Evolutionary conservation across 2,329 filamentous ascomycete species (phyloP).

Genomic region (Aspergillus uvarum): DNA sequence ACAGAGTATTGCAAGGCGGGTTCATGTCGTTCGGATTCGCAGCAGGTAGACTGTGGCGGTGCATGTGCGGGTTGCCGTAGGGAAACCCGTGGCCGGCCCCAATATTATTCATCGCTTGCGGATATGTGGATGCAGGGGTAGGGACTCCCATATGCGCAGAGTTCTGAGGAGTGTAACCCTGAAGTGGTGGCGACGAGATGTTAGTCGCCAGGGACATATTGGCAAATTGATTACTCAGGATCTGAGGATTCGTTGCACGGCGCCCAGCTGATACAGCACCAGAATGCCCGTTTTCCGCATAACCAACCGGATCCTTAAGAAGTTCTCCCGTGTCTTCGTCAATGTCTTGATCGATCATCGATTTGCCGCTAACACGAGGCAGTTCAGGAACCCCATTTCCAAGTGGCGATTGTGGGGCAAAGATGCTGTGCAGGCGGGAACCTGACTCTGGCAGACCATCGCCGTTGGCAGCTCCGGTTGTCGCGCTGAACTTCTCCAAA

Average conservation of each 20-base stretch:
- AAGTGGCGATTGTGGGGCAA: slow-evolving; percentile 62
- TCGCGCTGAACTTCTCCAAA: slow-evolving; percentile 57
- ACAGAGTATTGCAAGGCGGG: slow-evolving; percentile 94
- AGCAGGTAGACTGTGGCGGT: slow-evolving; percentile 72
- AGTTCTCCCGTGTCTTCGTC: slow-evolving; percentile 64
- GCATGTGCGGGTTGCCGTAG: slow-evolving; percentile 57
- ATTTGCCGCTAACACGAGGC: slow-evolving; percentile 57
- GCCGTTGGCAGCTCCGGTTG: slow-evolving; percentile 48
- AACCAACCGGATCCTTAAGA: slow-evolving; percentile 63
- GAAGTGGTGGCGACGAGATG: slow-evolving; percentile 56
- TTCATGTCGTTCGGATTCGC: slow-evolving; percentile 95
- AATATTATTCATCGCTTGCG: slow-evolving; percentile 56
- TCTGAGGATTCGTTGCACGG: slow-evolving; percentile 68
- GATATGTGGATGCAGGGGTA: slow-evolving; percentile 56
- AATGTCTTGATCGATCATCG: slow-evolving; percentile 62
- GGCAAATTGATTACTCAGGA: slow-evolving; percentile 68
- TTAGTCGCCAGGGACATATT: slow-evolving; percentile 71
- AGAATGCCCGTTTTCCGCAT: slow-evolving; percentile 67
- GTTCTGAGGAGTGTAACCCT: slow-evolving; percentile 53
- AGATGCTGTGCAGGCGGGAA: slow-evolving; percentile 55
- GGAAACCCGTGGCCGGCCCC: slow-evolving; percentile 55
- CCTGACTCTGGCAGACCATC: slow-evolving; percentile 55
- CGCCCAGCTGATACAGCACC: slow-evolving; percentile 49
- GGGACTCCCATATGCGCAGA: slow-evolving; percentile 50
- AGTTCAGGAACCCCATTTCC: slow-evolving; percentile 55